Evolutionary conservation across 1,139 yeast species (phyloP).

Genomic region (Pichia inconspicua): DNA sequence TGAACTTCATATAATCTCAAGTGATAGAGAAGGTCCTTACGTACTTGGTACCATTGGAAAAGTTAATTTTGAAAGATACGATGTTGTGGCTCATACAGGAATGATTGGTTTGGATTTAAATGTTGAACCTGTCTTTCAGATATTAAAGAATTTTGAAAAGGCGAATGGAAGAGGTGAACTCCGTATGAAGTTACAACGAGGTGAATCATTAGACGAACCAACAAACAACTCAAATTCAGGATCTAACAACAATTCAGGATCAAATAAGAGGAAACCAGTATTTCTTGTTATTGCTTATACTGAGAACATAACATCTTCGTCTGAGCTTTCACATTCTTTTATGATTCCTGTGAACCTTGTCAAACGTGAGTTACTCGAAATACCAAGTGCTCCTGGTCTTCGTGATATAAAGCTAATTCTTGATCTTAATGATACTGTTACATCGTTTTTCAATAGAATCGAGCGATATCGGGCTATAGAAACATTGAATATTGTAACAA

Average conservation of each 20-base stretch:
- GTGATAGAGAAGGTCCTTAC: slow-evolving; percentile 47
- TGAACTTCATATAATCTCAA: slow-evolving; percentile 42
- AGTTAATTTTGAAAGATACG: slow-evolving; percentile 35
- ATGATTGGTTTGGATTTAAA: slow-evolving; percentile 49
- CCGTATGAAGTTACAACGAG: slow-evolving; percentile 45
- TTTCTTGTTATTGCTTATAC: slow-evolving; percentile 44
- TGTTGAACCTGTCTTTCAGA: slow-evolving; percentile 46
- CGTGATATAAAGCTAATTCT: slow-evolving; percentile 5
- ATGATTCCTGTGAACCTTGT: slow-evolving; percentile 47
- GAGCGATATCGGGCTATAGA: slow-evolving; percentile 47
- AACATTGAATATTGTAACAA: slow-evolving; percentile 26
- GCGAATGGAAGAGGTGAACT: slow-evolving; percentile 42
- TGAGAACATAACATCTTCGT: slow-evolving; percentile 29
- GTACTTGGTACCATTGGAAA: slow-evolving; percentile 50
- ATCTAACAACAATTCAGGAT: slow-evolving; percentile 27
- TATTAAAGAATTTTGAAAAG: slow-evolving; percentile 47
- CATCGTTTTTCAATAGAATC: slow-evolving; percentile 42
- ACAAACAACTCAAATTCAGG: slow-evolving; percentile 33
- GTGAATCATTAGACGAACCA: slow-evolving; percentile 23
- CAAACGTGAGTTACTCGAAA: slow-evolving; percentile 2
- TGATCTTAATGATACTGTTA: slow-evolving; percentile 41
- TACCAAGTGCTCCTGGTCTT: slow-evolving; percentile 4
- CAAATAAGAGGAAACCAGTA: slow-evolving; percentile 2
- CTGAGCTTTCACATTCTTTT: slow-evolving; percentile 47
- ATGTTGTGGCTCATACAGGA: slow-evolving; percentile 40